Conservation (phyloP, 441 rosid species). For the Adansonia rubrostipa region DNA sequence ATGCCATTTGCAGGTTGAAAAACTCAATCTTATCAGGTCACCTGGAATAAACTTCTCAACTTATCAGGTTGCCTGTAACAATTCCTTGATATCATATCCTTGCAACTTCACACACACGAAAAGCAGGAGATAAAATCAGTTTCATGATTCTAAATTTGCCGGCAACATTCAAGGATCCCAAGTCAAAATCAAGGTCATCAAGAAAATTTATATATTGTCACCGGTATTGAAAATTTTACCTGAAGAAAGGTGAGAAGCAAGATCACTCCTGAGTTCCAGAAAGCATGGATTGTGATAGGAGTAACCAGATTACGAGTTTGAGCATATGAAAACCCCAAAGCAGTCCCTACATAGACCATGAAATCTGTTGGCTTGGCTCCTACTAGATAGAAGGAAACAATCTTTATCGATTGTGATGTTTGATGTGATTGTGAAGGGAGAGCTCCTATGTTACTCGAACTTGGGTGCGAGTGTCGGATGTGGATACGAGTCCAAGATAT, state of each 20-base stretch:
- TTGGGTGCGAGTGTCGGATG: too few species aligned
- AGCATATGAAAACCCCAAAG: conserved; percentile 82
- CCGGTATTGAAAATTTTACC: conserved; percentile 44
- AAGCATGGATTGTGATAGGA: conserved; percentile 79
- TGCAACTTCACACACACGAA: conserved; percentile 40
- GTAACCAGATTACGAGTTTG: conserved; percentile 87
- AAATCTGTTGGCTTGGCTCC: conserved; percentile 17
- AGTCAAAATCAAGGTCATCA: not conserved
- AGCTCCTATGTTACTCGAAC: too few species aligned
- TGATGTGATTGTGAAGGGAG: not conserved
- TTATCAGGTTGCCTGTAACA: conserved; percentile 53
- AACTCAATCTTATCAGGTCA: not conserved
- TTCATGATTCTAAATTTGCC: not conserved
- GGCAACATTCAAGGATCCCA: not conserved
- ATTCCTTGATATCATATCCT: conserved; percentile 67
- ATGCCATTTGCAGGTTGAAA: not conserved
- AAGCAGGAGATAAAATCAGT: conserved; percentile 21
- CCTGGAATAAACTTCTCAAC: not conserved
- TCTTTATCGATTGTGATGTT: not conserved
- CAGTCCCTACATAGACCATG: conserved; percentile 48
- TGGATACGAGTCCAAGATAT: too few species aligned
- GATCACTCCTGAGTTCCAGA: conserved; percentile 89
- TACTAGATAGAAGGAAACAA: not conserved
- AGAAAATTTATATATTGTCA: not conserved
- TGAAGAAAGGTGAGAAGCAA: conserved; percentile 82